These are phyloP conservation scores for Dioszegia aurantiaca DNA, from an alignment of 768 basidiomycete species.

Conservation along the genomic window DNA sequence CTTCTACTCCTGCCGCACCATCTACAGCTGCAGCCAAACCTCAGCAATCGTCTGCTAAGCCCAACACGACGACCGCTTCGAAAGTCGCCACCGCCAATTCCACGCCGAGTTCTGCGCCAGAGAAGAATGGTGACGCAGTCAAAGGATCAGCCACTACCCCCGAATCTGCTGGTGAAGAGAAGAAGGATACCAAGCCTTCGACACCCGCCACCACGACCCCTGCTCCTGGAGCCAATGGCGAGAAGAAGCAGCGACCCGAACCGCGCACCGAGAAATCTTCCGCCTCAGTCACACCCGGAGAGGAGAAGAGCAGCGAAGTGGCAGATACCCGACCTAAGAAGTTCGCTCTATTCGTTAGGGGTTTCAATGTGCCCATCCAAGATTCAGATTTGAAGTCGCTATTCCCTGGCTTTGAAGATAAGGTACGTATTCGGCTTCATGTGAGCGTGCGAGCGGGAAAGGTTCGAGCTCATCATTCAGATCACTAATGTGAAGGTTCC, in stretches of 20 bases:
- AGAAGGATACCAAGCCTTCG: slow-evolving; percentile 4
- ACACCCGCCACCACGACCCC: background rate
- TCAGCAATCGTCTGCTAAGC: too few relatives aligned
- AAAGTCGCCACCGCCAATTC: slow-evolving; percentile 11
- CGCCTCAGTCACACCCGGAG: background rate
- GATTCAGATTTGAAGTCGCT: slow-evolving; percentile 29
- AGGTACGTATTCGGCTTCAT: slow-evolving; percentile 19
- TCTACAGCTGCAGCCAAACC: too few relatives aligned
- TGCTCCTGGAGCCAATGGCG: slow-evolving; percentile 4
- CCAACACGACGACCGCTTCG: slow-evolving; percentile 11
- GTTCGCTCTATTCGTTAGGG: slow-evolving; percentile 37
- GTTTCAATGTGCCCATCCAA: slow-evolving; percentile 23
- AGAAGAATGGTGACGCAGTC: background rate
- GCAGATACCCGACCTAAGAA: slow-evolving; percentile 9
- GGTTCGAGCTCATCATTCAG: slow-evolving; percentile 44
- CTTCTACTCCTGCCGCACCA: slow-evolving; percentile 2
- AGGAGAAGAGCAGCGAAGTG: background rate
- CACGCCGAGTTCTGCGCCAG: background rate
- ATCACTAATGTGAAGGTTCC: slow-evolving; percentile 43
- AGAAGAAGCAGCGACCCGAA: slow-evolving; percentile 4
- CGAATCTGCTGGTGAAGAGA: background rate
- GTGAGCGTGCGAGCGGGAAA: background rate
- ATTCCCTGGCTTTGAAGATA: slow-evolving; percentile 22
- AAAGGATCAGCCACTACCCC: too few relatives aligned
- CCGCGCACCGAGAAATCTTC: background rate